Base-by-base conservation (phyloP, 2,329 filamentous ascomycete species). In the Penicillium frequentans region DNA sequence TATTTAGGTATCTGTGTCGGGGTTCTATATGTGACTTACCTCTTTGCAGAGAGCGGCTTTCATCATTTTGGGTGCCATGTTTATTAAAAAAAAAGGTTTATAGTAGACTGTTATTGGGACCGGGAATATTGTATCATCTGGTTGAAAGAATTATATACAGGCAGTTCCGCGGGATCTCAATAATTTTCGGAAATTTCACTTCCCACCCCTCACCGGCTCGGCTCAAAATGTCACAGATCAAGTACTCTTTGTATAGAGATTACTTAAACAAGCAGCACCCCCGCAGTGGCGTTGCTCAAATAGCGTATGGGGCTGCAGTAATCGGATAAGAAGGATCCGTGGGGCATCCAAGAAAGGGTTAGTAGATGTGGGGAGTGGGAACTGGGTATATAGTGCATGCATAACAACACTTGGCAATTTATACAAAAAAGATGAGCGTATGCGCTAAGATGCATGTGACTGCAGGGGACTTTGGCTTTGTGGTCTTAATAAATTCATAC, bases 21-120 rank as follows among this genome's bases (percentile, higher is more conserved):
- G 5, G 29, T 26, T 37, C 35, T 16, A 31, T 23, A 21, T 11
- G n/a, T 19, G 26, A 6, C 24, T 26, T 53, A 59, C 54, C 33
- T 59, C 48, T 45, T 54, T 49, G 39, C 54, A 59, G n/a, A 61
- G 26, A 11, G 59, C 56, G 6, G 59, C 59, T 50, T 61, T 61
- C 56, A 61, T 61, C 14, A 13, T 54, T 35, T 23, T 21, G 5
- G 49, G 49, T 9, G 44, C 44, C 54, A 56, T 56, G 23, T 24
- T 24, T 24, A 24, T 24, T 24, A 24, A 24, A 24, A 3, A 24
- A 24, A 24, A 24, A 5, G 23, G 23, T 24, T 24, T 24, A 24
- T 24, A 33, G 31, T 33, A 11, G 31, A 33, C 14, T 2, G 13
- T 16, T 33, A 5, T 7, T 33, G 14, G 11, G 5, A 5, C 13